Evolutionary conservation across 1,284 basidiomycete species (phyloP).

Genomic region (Papiliotrema nemorosa): DNA sequence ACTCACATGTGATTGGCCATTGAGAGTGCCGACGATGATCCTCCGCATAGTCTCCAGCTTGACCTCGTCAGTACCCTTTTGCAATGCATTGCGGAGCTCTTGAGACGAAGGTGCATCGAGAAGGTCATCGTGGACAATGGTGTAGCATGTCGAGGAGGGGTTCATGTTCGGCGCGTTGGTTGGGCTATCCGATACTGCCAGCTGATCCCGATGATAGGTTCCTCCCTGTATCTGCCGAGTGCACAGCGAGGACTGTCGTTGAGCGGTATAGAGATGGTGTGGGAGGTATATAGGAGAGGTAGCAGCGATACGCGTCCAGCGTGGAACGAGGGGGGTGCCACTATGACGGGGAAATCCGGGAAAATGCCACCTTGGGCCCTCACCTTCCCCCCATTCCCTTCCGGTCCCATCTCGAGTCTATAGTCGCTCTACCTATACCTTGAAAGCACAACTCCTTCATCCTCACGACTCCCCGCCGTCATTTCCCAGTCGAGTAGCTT

Average conservation of each 20-base stretch:
- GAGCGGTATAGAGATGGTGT: too few relatives aligned
- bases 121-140: constrained; percentile 73
- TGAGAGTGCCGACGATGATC: constrained; percentile 93
- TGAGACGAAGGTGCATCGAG: constrained; percentile 69
- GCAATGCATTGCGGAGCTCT: constrained; percentile 80
- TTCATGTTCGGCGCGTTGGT: constrained; percentile 38
- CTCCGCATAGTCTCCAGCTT: constrained; percentile 95
- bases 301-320: not conserved
- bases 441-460: not conserved
- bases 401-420: not conserved
- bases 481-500: too few relatives aligned
- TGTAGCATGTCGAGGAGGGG: constrained; percentile 63
- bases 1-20: constrained; percentile 72
- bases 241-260: too few relatives aligned
- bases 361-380: not conserved
- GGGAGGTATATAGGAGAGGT: not conserved
- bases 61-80: constrained; percentile 91
- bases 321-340: not conserved
- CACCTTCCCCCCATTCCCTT: not conserved
- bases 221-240: not conserved
- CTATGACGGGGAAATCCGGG: constrained; percentile 1
- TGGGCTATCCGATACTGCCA: constrained; percentile 4
- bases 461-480: too few relatives aligned
- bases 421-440: not conserved
- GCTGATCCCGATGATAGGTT: not conserved